Evolutionary conservation across 2,329 filamentous ascomycete genomes (phyloP), one percentile per base, ranked within the genome.

Genomic region (Aspergillus fischeri): DNA sequence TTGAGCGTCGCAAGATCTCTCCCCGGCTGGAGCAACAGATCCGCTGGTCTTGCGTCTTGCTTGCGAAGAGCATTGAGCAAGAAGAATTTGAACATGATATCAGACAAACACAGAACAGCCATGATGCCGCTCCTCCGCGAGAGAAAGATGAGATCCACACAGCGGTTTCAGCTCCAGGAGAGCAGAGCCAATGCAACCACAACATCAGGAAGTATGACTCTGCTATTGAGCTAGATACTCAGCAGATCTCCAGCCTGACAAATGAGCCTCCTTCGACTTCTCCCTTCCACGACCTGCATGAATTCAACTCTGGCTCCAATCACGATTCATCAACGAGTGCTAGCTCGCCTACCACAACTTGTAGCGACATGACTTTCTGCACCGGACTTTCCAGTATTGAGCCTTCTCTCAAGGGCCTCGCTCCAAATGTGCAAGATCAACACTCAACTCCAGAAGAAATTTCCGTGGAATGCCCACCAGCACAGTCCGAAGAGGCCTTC

Each of bases 11-110:
- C 57, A 53, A 66, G 2, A 64, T 77, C 14, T 60, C 66, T 2
- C 64, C 66, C 6, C 66, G 71, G 24, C 51, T 75, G 4, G 73
- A 75, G 53, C 66, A 60, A 2, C 65, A 76, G 48, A 56, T 77
- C 35, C 68, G 70, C 57, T 64, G 71, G 50, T 62, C 73, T 17
- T 77, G 75, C 55, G 65, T 65, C 24, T 63, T 70, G 52, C 71
- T 69, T 25, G 55, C 61, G 17, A 66, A 65, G 52, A 67, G 69
- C 50, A 70, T 70, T 56, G 68, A 70, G 45, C 66, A 63, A 52
- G 67, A 63, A 6, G 52, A 62, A 27, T 54, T 56, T 14, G 49
- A 57, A 9, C 51, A 20, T 4, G 32, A 48, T 7, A 50, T 25
- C n/a, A 55, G 52, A 6, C 47, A 51, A 21, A 21, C 35, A 44